phyloP scores from a whole-genome alignment of 2,329 filamentous ascomycete species.

The Neofusicoccum kwambonambiense region DNA sequence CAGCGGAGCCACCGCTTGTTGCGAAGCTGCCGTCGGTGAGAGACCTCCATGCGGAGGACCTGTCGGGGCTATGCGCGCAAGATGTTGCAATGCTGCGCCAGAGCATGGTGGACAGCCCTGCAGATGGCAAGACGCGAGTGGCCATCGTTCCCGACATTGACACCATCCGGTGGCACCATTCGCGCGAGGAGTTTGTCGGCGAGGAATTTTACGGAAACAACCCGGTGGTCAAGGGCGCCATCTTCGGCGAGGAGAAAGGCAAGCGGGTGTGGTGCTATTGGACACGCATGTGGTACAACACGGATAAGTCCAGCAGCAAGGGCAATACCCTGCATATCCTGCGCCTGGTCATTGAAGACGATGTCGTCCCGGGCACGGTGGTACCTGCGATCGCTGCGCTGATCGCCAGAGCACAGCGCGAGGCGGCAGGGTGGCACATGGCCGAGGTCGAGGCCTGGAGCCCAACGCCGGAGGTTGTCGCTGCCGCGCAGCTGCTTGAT shows the following conservation, averaged over 20 bases:
- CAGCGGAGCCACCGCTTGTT: constrained; percentile 21
- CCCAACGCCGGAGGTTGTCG: constrained; percentile 55
- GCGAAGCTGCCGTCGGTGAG: constrained; percentile 28
- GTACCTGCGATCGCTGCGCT: constrained; percentile 61
- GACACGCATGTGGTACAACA: constrained; percentile 64
- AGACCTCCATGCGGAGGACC: constrained; percentile 58
- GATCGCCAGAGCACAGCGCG: constrained; percentile 63
- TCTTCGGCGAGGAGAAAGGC: constrained; percentile 53
- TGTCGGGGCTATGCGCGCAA: constrained; percentile 60
- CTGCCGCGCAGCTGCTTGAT: constrained; percentile 47
- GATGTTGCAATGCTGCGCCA: constrained; percentile 64
- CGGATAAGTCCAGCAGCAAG: constrained; percentile 51
- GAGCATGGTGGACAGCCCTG: constrained; percentile 45
- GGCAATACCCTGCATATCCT: constrained; percentile 70
- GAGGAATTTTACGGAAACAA: constrained; percentile 57
- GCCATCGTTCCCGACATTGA: constrained; percentile 68
- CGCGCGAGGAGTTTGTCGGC: constrained; percentile 76
- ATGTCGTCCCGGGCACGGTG: constrained; percentile 24
- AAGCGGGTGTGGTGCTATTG: constrained; percentile 72
- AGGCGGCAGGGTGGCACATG: constrained; percentile 72
- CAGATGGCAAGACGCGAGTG: constrained; percentile 50
- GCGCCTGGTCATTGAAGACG: constrained; percentile 56
- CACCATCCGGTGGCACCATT: constrained; percentile 73
- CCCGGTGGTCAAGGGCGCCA: constrained; percentile 68
- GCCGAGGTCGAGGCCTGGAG: constrained; percentile 80